Conservation (phyloP, 1,139 yeast species). For the Protomyces arabidopsidicola region DNA sequence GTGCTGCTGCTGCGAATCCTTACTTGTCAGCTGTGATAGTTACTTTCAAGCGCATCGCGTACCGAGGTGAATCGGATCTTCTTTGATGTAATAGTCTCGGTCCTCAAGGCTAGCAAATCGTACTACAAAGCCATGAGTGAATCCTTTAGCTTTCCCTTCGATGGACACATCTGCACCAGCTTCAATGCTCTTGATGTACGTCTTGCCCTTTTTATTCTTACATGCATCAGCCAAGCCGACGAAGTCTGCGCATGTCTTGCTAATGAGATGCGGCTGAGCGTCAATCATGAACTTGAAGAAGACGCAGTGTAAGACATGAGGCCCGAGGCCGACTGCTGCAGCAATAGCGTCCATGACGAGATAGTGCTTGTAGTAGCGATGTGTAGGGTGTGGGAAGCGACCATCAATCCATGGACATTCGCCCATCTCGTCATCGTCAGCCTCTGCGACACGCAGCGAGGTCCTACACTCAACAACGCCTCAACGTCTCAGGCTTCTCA, state of each 20-base stretch:
- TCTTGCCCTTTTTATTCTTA: constrained; percentile 11
- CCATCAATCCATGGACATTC: not conserved
- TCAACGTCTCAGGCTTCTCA: not conserved
- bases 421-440: not conserved
- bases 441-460: not conserved
- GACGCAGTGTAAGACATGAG: constrained; percentile 12
- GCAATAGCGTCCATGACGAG: not conserved
- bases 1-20: not conserved
- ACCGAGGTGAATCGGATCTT: constrained; percentile 22
- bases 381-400: not conserved
- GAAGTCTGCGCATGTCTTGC: constrained; percentile 11
- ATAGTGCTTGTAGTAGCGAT: not conserved
- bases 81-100: constrained; percentile 17
- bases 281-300: constrained; percentile 8
- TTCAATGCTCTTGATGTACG: constrained; percentile 9
- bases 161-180: constrained; percentile 20
- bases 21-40: not conserved
- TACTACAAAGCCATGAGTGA: constrained; percentile 23
- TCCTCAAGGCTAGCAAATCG: constrained; percentile 10
- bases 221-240: constrained; percentile 2
- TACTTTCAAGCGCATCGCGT: not conserved
- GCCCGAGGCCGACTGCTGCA: not conserved
- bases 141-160: constrained; percentile 10
- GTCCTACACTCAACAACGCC: not conserved
- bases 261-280: constrained; percentile 9